phyloP scores from a whole-genome alignment of 805 yeast genomes.

The Barnettozyma siamensis region DNA sequence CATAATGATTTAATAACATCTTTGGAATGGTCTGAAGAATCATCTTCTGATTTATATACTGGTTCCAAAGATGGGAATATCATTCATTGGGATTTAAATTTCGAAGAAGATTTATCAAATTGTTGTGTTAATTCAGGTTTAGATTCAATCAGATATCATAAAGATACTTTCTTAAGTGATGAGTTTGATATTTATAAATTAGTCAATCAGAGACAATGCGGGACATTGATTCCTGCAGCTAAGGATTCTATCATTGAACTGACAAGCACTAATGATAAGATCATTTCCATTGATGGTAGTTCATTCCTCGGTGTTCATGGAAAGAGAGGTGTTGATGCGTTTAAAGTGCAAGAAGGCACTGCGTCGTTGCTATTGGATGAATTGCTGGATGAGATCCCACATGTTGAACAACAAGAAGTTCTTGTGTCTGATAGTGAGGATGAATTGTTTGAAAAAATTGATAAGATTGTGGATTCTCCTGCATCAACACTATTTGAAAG shows the following conservation, averaged over 20 bases:
- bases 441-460: not conserved
- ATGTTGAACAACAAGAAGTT: constrained; percentile 1
- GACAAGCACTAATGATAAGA: constrained; percentile 33
- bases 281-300: constrained; percentile 49
- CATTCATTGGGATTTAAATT: constrained; percentile 59
- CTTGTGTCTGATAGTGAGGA: constrained; percentile 4
- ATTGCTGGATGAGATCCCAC: constrained; percentile 15
- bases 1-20: constrained; percentile 51
- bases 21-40: constrained; percentile 52
- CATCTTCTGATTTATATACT: constrained; percentile 48
- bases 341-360: constrained; percentile 19
- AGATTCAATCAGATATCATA: constrained; percentile 30
- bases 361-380: constrained; percentile 20
- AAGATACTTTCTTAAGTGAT: constrained; percentile 24
- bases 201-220: constrained; percentile 46
- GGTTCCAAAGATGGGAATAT: constrained; percentile 62
- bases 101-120: constrained; percentile 25
- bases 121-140: constrained; percentile 46
- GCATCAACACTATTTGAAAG: constrained; percentile 11
- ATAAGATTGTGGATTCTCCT: constrained; percentile 1
- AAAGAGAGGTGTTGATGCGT: constrained; percentile 23
- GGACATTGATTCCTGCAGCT: constrained; percentile 57
- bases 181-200: constrained; percentile 27
- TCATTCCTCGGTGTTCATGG: constrained; percentile 53
- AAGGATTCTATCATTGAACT: constrained; percentile 43